Conservation (phyloP, 768 basidiomycete species). For the Naganishia friedmannii region DNA sequence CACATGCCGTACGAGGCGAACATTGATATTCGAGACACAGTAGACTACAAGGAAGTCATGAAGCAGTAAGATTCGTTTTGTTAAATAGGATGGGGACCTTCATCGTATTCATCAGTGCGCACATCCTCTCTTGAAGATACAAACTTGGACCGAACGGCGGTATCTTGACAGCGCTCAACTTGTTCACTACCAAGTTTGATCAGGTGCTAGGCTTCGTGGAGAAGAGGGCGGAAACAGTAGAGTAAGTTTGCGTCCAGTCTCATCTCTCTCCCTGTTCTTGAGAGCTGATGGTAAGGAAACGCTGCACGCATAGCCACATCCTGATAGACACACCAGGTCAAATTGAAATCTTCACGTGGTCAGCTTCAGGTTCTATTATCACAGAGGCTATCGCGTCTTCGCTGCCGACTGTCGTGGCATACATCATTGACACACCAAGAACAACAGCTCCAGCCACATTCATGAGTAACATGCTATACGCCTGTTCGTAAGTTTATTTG, state of each 20-base stretch:
- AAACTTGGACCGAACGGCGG: conserved; percentile 98
- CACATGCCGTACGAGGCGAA: conserved; percentile 90
- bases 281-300: neutral
- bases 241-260: conserved; percentile 59
- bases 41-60: conserved; percentile 98
- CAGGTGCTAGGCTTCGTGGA: conserved; percentile 89
- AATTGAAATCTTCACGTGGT: conserved; percentile 99
- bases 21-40: conserved; percentile 96
- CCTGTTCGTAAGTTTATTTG: conserved; percentile 71
- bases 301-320: conserved; percentile 64
- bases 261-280: conserved; percentile 16
- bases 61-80: conserved; percentile 77
- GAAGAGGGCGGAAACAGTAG: conserved; percentile 79
- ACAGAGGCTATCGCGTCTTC: conserved; percentile 93
- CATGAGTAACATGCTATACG: conserved; percentile 99
- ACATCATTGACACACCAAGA: conserved; percentile 94
- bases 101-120: neutral
- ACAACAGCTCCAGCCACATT: conserved; percentile 89
- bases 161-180: conserved; percentile 90
- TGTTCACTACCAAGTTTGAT: conserved; percentile 98
- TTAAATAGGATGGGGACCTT: no score
- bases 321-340: conserved; percentile 97
- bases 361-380: conserved; percentile 96
- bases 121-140: conserved; percentile 62
- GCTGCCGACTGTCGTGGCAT: conserved; percentile 90